These are phyloP conservation scores for Yamadazyma triangularis DNA, from an alignment of 1,139 yeast species.

Conservation along the genomic window DNA sequence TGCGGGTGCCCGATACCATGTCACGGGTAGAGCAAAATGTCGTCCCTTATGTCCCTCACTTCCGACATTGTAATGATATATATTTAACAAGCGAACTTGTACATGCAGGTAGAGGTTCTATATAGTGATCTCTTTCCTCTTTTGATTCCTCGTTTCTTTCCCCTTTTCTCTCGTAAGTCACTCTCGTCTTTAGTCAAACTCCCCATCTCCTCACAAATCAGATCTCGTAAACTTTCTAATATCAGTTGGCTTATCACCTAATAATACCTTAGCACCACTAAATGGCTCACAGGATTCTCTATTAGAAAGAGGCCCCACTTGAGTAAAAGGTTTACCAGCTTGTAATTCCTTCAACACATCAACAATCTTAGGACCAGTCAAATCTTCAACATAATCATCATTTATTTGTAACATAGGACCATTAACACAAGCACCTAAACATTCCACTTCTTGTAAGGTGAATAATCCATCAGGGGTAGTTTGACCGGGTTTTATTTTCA, in stretches of 20 bases:
- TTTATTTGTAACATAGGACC: constrained; percentile 87
- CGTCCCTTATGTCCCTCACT: too few relatives aligned
- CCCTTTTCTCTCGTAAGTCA: too few relatives aligned
- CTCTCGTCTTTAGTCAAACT: too few relatives aligned
- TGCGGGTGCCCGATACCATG: too few relatives aligned
- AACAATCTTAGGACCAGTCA: constrained; percentile 64
- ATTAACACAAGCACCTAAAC: constrained; percentile 90
- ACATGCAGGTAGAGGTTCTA: too few relatives aligned
- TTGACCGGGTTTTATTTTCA: constrained; percentile 71
- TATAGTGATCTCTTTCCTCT: too few relatives aligned
- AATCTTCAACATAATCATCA: constrained; percentile 81
- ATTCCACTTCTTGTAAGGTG: constrained; percentile 85
- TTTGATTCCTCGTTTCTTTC: too few relatives aligned
- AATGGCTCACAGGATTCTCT: constrained; percentile 76
- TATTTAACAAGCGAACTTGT: too few relatives aligned
- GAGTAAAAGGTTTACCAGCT: constrained; percentile 41
- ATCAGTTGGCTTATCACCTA: constrained; percentile 60
- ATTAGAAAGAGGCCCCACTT: constrained; percentile 66
- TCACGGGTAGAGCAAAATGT: too few relatives aligned
- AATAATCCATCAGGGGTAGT: constrained; percentile 74
- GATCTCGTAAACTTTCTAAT: constrained; percentile 48
- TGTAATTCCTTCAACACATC: constrained; percentile 61
- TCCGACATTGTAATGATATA: too few relatives aligned
- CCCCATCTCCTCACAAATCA: constrained; percentile 28
- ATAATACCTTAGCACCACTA: constrained; percentile 64